Evolutionary conservation across 192 early-diverging fungal genomes (phyloP), one percentile per base, ranked within the genome.

Genomic region (Linderina pennispora): DNA sequence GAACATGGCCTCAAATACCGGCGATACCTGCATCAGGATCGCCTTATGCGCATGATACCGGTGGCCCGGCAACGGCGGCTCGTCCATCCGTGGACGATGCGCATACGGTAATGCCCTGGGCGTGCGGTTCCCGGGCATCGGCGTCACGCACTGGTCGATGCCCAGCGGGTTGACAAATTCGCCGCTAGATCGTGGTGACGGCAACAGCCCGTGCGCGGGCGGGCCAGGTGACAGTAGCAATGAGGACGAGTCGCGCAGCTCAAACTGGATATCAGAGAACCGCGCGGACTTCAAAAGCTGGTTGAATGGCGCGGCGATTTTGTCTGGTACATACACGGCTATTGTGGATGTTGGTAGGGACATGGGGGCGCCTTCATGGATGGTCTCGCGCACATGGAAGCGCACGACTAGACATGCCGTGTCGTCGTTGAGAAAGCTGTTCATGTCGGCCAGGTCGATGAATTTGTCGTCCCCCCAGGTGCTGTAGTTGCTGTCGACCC

Each of bases 1-100:
- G 40, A 80, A 80, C 50, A 80, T 57, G 17, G 68, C 70, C 32
- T 75, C 71, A 28, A 80, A 80, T 21, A 70, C 69, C 0, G 72
- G 61, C 20, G 78, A 80, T 2, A 68, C 46, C 0, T 67, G 55
- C 36, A 73, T 69, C 34, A 80, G 41, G 8, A 80, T 68, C 4
- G 69, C 63, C 41, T 70, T 67, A 35, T 80, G 78, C 10, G 70
- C 76, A 33, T 62, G 60, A 43, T 74, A 69, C 28, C 68, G 53
- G 15, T 57, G 62, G 8, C 68, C 62, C 0, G 28, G 21, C 6
- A 46, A 38, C 22, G 34, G 44, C 2, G 23, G 26, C 4, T 25
- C 32, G 32, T 57, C 55, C n/a, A 55, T 34, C 13, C 50, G 53
- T 22, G 35, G 31, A 0, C 34, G 55, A 20, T 55, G 47, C n/a